A percentile compares a stretch with the other conserved stretches of the same genome.
Evolutionary conservation across 306 rosid species (phyloP).

Genomic region (Betula pendula): DNA sequence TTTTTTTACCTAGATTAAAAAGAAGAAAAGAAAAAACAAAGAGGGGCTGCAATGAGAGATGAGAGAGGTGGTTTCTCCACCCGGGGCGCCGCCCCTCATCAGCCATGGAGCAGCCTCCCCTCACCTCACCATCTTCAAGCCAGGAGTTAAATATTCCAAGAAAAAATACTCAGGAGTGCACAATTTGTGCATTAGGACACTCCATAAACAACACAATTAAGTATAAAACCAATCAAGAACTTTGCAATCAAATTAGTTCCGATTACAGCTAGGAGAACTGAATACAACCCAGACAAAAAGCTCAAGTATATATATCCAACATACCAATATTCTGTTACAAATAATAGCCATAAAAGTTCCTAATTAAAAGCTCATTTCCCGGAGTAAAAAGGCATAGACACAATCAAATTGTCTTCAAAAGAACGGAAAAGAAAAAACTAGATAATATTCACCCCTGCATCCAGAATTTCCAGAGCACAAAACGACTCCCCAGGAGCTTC

Average conservation of each 20-base stretch:
- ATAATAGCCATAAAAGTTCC: constrained; percentile 50
- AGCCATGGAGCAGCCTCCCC: no score
- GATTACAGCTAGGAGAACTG: constrained; percentile 52
- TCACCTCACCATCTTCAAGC: no score
- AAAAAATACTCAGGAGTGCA: background rate
- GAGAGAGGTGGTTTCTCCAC: no score
- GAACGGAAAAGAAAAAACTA: constrained; percentile 47
- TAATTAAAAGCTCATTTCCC: constrained; percentile 29
- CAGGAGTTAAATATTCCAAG: background rate
- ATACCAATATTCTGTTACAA: constrained; percentile 59
- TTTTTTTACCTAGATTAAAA: no score
- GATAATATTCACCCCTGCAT: constrained; percentile 97
- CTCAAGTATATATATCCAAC: constrained; percentile 50
- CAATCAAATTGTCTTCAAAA: constrained; percentile 44
- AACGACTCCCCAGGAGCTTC: constrained; percentile 39
- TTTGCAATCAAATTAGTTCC: constrained; percentile 38
- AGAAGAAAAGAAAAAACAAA: no score
- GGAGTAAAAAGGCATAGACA: constrained; percentile 37
- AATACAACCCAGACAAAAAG: constrained; percentile 49
- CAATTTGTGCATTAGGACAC: background rate
- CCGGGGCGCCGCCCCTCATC: no score
- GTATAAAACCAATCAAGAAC: constrained; percentile 15
- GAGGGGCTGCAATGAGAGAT: no score
- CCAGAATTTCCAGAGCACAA: constrained; percentile 68
- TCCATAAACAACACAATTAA: background rate